Base-by-base conservation (phyloP, 1,139 yeast species). In the Suhomyces yuchorum region DNA sequence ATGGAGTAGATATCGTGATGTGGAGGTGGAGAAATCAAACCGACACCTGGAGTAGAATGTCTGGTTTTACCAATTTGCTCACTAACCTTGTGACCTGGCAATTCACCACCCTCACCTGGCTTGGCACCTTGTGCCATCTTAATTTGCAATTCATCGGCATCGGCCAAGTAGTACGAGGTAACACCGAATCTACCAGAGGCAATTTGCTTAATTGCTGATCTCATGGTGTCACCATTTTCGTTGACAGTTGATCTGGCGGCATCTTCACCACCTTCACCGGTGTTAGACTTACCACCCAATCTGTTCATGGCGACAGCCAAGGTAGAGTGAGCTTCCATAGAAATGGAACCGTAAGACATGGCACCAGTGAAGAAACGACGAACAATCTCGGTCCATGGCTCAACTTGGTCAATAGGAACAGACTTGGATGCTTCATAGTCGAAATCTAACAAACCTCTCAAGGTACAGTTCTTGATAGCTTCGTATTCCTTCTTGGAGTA, bases 221-320 rank as follows among this genome's bases (percentile, higher is more conserved):
- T 84, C 97, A 93, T 93, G 18, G 98, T 90, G 66, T 93, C 98
- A 62, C 98, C 98, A 58, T 88, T 87, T 44, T 82, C 87, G 53
- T 80, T 80, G 34, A 87, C 86, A 51, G 79, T 75, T 5, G 96
- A 87, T 63, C 98, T 81, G 63, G 93, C 97, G 41, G 96, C 82
- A 66, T 93, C 98, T 71, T 93, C 99, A 77, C 99, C 99, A 77
- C 99, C 99, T 77, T 93, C 99, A 75, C 99, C 99, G 54, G 98
- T 92, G 69, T 93, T 93, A 44, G 97, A 90, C 71, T 91, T 93
- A 61, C 97, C 99, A 47, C 98, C 98, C 58, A 93, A 78, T 70
- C 98, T 80, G 75, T 93, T 93, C 99, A 93, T 93, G 43, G 99
- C 99, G 50, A 93, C 96, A 12, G 99, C 99, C 60, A 93, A 76